A percentile compares a stretch with the other conserved stretches of the same genome.
phyloP scores from a whole-genome alignment of 1,139 yeast species.

The Sugiyamaella neomexicana region DNA sequence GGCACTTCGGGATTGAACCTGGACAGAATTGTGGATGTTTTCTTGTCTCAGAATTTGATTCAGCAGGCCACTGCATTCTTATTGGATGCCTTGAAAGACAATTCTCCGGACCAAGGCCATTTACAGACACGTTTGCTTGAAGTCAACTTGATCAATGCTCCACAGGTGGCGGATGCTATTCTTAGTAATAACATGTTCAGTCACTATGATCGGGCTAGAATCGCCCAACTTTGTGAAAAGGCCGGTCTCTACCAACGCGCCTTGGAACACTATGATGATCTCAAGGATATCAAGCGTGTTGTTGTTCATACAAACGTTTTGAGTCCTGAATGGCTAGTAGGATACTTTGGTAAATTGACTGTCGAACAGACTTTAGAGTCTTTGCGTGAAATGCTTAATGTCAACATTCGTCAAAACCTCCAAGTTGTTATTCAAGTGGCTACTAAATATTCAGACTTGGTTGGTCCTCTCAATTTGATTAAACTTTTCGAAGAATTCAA shows the following conservation, averaged over 20 bases:
- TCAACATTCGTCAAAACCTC: slow-evolving; percentile 80
- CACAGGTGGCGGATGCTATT: slow-evolving; percentile 99
- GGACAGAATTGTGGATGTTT: slow-evolving; percentile 88
- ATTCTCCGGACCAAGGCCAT: slow-evolving; percentile 93
- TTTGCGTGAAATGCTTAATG: slow-evolving; percentile 78
- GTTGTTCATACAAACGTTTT: slow-evolving; percentile 82
- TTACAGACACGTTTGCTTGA: slow-evolving; percentile 93
- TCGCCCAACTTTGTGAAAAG: slow-evolving; percentile 90
- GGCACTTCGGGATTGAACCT: slow-evolving; percentile 67
- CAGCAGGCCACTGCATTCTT: slow-evolving; percentile 99
- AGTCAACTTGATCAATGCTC: slow-evolving; percentile 91
- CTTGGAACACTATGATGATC: slow-evolving; percentile 89
- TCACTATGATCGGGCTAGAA: slow-evolving; percentile 90
- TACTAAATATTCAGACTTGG: slow-evolving; percentile 89
- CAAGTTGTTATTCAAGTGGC: slow-evolving; percentile 97
- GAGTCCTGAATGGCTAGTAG: slow-evolving; percentile 92
- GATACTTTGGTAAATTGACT: slow-evolving; percentile 89
- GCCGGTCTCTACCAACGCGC: slow-evolving; percentile 95
- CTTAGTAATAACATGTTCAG: slow-evolving; percentile 94
- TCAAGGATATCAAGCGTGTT: slow-evolving; percentile 93
- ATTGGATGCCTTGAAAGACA: slow-evolving; percentile 91
- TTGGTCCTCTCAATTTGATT: slow-evolving; percentile 82
- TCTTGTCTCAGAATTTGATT: slow-evolving; percentile 88
- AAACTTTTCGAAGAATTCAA: slow-evolving; percentile 91
- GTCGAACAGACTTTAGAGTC: slow-evolving; percentile 92